These are phyloP conservation scores for Paracoccidioides brasiliensis DNA, from an alignment of 2,329 filamentous ascomycete species.

Conservation along the genomic window DNA sequence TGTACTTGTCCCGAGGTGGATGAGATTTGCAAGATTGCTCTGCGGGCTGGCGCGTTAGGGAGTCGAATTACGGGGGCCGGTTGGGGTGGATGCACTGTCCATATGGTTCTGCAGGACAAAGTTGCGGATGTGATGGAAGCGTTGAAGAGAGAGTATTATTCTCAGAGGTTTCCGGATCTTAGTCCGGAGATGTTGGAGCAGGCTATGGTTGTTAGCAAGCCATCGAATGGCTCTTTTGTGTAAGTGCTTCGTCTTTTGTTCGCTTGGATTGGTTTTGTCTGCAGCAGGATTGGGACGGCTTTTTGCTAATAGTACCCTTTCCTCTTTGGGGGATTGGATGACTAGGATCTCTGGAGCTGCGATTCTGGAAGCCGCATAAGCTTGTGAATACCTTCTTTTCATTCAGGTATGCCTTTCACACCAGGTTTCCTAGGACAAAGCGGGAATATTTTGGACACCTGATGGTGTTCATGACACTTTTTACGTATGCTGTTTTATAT, in stretches of 20 bases:
- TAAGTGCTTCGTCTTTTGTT: conserved; percentile 15
- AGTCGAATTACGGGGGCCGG: conserved; percentile 83
- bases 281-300: background rate
- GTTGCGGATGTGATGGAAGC: conserved; percentile 65
- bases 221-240: conserved; percentile 38
- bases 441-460: too few relatives aligned
- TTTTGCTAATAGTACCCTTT: background rate
- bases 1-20: conserved; percentile 92
- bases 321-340: background rate
- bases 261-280: conserved; percentile 4
- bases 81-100: conserved; percentile 93
- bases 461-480: too few relatives aligned
- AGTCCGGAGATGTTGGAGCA: conserved; percentile 60
- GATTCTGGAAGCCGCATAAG: conserved; percentile 19
- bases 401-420: too few relatives aligned
- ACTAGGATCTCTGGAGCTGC: conserved; percentile 26
- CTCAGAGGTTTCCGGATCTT: conserved; percentile 53
- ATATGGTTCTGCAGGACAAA: conserved; percentile 74
- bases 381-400: too few relatives aligned
- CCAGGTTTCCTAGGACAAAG: too few relatives aligned
- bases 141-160: conserved; percentile 72
- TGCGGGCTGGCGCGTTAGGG: conserved; percentile 66
- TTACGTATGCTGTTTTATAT: too few relatives aligned
- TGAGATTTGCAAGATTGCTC: conserved; percentile 67
- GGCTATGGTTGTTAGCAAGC: conserved; percentile 80